Evolutionary conservation across 352 stramenopile genomes (phyloP), one percentile per base, ranked within the genome.

Genomic region (Globisporangium orthogonon): DNA sequence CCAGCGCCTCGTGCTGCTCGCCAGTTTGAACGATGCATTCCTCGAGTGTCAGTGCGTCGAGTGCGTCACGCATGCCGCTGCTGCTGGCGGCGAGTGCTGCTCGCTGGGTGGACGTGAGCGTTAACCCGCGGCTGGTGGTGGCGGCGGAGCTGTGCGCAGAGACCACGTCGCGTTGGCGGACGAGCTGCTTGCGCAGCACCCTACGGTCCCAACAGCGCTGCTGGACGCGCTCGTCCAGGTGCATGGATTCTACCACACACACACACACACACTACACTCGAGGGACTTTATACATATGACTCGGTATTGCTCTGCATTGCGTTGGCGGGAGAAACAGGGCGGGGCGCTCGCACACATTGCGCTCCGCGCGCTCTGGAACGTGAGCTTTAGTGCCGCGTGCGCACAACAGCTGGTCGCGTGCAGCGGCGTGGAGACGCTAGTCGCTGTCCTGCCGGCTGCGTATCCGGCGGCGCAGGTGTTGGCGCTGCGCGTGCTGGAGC

Each of bases 291-390:
- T 44, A 23, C 23, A 23, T 23, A 23, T 23, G 23, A 23, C 23
- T 23, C 23, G 23, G 23, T 23, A 23, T 23, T 23, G 41, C 29
- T 47, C 18, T 2, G 17, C 41, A 17, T 4, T 28, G 41, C 15
- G 28, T 11, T 11, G 35, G 35, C 35, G 35, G 35, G 23, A 10
- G 10, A 7, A 15, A 17, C 56, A 68, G 61, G 61, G 56, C 3
- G 51, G 56, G 17, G 23, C 44, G 40, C 65, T 68, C n/a, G 56
- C 55, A n/a, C 65, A 71, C 33, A 37, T 69, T 5, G 39, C 51
- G 18, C 29, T 64, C 4, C 56, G 47, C 0, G 11, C 52, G 18
- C 50, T 71, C 18, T 28, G 65, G 29, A 54, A 71, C 33, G 15
- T 71, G 40, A 68, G 61, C 53, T 53, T 47, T 39, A 65, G 54